Evolutionary conservation across 768 basidiomycete genomes (phyloP), one percentile per base, ranked within the genome.

Genomic region (Phanerochaete sordida): DNA sequence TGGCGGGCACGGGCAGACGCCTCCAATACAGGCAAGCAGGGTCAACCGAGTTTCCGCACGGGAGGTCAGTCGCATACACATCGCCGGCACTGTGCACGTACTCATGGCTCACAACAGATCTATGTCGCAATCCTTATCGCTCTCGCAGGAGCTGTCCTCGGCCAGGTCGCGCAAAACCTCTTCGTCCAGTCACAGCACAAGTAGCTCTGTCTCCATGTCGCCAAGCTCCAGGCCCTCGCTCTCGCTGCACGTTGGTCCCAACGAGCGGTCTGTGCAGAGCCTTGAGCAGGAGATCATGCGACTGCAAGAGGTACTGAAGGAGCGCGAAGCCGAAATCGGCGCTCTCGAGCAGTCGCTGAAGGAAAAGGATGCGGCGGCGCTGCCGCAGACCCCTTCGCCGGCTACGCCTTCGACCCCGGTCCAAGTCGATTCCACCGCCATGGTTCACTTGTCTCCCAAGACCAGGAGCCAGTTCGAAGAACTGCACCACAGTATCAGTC

Each of bases 261-360:
- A 81, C 60, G 90, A 93, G 66, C 85, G 95, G 50, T 92, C 93
- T 27, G 86, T 87, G 7, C 78, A 82, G 19, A 95, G 94, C 70
- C 80, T 97, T 61, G 95, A 97, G 74, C 88, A 90, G 68, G 96
- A 98, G 74, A 93, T 98, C 60, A 95, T 94, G 89, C 87, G 95
- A 59, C 75, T 98, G 46, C 96, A 98, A 72, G 89, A 94, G 67
- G 93, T 94, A 33, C 79, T 98, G 61, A 90, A 86, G 69, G 91
- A 94, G 63, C 83, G 95, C 51, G 96, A 98, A 73, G 80, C 85
- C n/a, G 96, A 98, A 73, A 98, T 98, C 52, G 77, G 80, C 49
- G 73, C 80, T 28, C 80, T 97, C 15, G 95, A 96, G 69, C 64
- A 72, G 39, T 77, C 76, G 21, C 64, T 86, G 60, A 75, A 76